Conservation (phyloP, 2,329 filamentous ascomycete species). For the Harringtonia aguacate region DNA sequence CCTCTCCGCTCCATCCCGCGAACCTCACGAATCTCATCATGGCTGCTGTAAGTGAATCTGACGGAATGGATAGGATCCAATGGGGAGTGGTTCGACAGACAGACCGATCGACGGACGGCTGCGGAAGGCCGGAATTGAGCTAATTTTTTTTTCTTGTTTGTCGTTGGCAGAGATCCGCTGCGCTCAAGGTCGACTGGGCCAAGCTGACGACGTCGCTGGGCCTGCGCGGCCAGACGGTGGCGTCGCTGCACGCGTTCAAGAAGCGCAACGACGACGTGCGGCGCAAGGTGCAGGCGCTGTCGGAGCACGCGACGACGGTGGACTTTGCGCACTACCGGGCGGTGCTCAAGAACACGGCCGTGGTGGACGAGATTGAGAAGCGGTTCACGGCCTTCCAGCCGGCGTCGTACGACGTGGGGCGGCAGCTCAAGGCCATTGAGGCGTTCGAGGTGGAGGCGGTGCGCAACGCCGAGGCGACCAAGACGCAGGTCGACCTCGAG, state of each 20-base stretch:
- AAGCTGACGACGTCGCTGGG: constrained; percentile 90
- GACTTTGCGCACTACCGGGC: constrained; percentile 92
- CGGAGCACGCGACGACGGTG: constrained; percentile 73
- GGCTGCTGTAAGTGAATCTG: constrained; percentile 11
- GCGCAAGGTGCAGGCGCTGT: constrained; percentile 78
- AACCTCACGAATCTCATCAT: constrained; percentile 9
- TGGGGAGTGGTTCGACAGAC: background rate
- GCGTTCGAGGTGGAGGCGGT: constrained; percentile 95
- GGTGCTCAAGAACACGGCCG: constrained; percentile 88
- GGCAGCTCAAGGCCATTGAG: constrained; percentile 97
- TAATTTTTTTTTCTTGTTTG: constrained; percentile 31
- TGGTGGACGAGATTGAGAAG: constrained; percentile 96
- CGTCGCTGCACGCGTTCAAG: constrained; percentile 93
- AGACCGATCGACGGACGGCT: too few species aligned
- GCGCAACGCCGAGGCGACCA: constrained; percentile 94
- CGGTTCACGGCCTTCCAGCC: constrained; percentile 89
- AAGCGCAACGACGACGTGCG: constrained; percentile 98
- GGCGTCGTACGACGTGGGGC: constrained; percentile 78
- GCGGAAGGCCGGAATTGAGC: constrained; percentile 35
- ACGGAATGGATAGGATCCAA: background rate
- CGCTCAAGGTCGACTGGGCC: constrained; percentile 98
- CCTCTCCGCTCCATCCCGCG: background rate
- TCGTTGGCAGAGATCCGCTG: constrained; percentile 74
- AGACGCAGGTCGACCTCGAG: constrained; percentile 91
- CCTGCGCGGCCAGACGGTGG: constrained; percentile 87